Percentiles rank a stretch among this genome's conserved stretches.
Evolutionary conservation across 2,329 filamentous ascomycete genomes (phyloP).

Genomic region (Phaeosphaeriaceae sp.): DNA sequence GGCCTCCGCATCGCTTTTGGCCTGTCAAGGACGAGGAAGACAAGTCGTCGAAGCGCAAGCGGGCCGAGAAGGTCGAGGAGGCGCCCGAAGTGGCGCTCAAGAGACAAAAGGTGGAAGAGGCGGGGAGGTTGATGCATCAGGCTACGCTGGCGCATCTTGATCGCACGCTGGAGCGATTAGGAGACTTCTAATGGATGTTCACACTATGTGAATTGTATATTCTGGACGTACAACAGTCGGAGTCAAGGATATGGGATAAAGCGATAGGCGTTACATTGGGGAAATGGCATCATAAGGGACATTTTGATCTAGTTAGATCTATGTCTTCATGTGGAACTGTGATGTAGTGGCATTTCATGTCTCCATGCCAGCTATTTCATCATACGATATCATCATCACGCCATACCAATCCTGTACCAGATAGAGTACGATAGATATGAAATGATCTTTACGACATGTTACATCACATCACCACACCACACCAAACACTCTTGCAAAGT

Average conservation of each 20-base stretch:
- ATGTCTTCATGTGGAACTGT: neutral
- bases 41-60: constrained; percentile 16
- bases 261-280: neutral
- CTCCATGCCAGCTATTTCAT: neutral
- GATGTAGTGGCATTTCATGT: neutral
- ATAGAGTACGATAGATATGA: neutral
- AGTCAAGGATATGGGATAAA: neutral
- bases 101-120: constrained; percentile 8
- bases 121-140: constrained; percentile 1
- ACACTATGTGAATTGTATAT: neutral
- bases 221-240: neutral
- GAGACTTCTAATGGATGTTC: neutral
- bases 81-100: constrained; percentile 1
- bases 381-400: neutral
- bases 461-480: neutral
- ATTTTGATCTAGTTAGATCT: too few species aligned
- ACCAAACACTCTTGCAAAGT: neutral
- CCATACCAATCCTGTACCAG: neutral
- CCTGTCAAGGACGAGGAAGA: constrained; percentile 6
- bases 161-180: constrained; percentile 6
- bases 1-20: constrained; percentile 38
- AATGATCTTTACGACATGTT: neutral
- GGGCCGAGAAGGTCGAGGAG: neutral
- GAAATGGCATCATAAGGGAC: neutral
- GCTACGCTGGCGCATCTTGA: constrained; percentile 7